Base-by-base conservation (phyloP, 2,329 filamentous ascomycete genomes). In the Erysiphe neolycopersici region DNA sequence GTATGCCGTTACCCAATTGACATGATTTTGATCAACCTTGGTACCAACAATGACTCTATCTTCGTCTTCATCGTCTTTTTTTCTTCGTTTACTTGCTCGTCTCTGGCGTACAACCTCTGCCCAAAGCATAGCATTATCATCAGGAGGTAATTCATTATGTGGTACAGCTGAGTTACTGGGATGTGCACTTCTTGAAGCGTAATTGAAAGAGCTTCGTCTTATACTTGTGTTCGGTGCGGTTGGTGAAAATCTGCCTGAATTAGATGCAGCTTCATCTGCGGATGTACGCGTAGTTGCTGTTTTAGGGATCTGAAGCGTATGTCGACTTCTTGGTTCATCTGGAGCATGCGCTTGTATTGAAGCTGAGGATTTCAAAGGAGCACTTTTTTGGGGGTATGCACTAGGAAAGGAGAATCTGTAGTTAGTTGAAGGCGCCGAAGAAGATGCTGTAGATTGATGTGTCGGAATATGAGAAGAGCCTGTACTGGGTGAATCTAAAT, bases 1-100 rank as follows among this genome's bases (percentile, higher is more conserved):
- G 65, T 98, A 98, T 46, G 89, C 89, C 1, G 84, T 94, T 38
- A 92, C 84, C 76, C 81, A 98, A 60, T 95, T 95, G 51, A 83
- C 80, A 59, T 98, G 89, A 54, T 82, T 80, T 64, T 95, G 85
- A 58, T 98, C 89, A 43, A 98, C 89, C 63, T 94, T 95, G 46
- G 83, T 98, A 47, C 89, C 89, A 16, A 98, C 85, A 30, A 95
- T 70, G 10, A 98, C 87, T 48, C 85, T 74, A 54, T 95, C 87
- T 47, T 95, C 89, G 50, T 94, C 84, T 52, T 94, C 78, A 48
- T 77, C 79, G 49, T 94, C 85, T 55, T 76, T 79, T 52, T 76
- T 70, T 59, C 74, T 79, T 57, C 80, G 71, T 64, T 85, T 89
- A 59, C 79, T 91, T 8, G 85, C 85, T 49, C 87, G 68, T 62